phyloP scores from a whole-genome alignment of 1,139 yeast genomes.

The Scheffersomyces stambukii region DNA sequence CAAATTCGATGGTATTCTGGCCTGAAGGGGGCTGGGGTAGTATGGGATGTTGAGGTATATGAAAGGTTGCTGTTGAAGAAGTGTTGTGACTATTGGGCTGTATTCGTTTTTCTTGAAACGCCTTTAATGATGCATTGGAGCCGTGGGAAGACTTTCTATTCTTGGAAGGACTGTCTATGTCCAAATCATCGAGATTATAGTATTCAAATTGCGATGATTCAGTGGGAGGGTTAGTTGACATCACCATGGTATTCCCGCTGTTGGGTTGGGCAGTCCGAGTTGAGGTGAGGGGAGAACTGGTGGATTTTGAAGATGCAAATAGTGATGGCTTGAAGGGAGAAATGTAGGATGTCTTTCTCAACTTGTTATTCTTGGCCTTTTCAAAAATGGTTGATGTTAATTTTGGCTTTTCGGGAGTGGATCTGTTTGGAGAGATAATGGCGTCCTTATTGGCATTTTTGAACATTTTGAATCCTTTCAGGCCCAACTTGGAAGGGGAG shows the following conservation, averaged over 20 bases:
- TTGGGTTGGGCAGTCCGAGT: slow-evolving; percentile 5
- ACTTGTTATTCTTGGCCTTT: slow-evolving; percentile 11
- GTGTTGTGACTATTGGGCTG: too few relatives aligned
- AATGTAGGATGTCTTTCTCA: slow-evolving; percentile 11
- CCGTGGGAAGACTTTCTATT: slow-evolving; percentile 23
- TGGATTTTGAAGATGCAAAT: slow-evolving; percentile 8
- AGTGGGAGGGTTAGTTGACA: slow-evolving; percentile 15
- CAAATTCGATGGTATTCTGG: slow-evolving; percentile 11
- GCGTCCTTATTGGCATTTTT: slow-evolving; percentile 30
- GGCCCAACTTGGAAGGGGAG: slow-evolving; percentile 31
- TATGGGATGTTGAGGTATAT: not conserved
- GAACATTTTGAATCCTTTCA: slow-evolving; percentile 32
- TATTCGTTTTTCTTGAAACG: slow-evolving; percentile 2
- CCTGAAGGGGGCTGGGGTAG: slow-evolving; percentile 1
- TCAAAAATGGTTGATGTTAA: slow-evolving; percentile 16
- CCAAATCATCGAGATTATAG: slow-evolving; percentile 27
- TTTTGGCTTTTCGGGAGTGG: slow-evolving; percentile 16
- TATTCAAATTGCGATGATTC: slow-evolving; percentile 22
- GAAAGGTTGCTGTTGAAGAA: too few relatives aligned
- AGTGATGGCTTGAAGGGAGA: too few relatives aligned
- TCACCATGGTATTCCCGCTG: slow-evolving; percentile 15
- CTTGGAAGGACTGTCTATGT: slow-evolving; percentile 32
- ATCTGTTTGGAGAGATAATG: slow-evolving; percentile 29
- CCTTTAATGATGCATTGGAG: slow-evolving; percentile 13
- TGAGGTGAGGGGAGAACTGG: slow-evolving; percentile 15